These are phyloP conservation scores for Venturiaceae sp. DNA, from an alignment of 2,329 filamentous ascomycete species.

Conservation along the genomic window DNA sequence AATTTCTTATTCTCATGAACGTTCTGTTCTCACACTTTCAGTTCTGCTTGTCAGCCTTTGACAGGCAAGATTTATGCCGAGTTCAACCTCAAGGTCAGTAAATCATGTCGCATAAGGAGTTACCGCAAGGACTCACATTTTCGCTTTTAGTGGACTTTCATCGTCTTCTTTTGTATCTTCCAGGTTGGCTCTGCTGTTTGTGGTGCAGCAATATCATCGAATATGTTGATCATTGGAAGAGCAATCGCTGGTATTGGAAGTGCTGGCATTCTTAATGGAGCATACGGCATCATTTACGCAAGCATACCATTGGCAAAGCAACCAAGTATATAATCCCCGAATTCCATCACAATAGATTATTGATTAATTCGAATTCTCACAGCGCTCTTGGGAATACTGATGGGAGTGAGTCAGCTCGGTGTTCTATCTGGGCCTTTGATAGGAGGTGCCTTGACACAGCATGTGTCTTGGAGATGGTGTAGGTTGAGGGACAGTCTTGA, in stretches of 20 bases:
- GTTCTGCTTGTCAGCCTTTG: constrained; percentile 26
- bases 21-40: constrained; percentile 18
- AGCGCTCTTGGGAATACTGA: constrained; percentile 24
- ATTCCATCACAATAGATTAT: too few relatives aligned
- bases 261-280: constrained; percentile 42
- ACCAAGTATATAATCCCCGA: too few relatives aligned
- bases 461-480: constrained; percentile 12
- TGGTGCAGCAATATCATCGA: constrained; percentile 35
- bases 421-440: constrained; percentile 31
- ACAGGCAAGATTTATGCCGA: constrained; percentile 51
- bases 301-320: too few relatives aligned
- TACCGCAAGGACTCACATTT: too few relatives aligned
- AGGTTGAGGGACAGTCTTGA: too few relatives aligned
- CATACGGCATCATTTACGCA: constrained; percentile 39
- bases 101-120: too few relatives aligned
- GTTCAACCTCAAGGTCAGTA: constrained; percentile 45
- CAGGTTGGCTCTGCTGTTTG: constrained; percentile 43
- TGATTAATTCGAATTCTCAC: too few relatives aligned
- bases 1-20: constrained; percentile 10
- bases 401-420: constrained; percentile 20
- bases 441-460: constrained; percentile 13
- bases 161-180: constrained; percentile 7
- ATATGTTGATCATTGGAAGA: constrained; percentile 46
- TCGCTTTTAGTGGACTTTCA: constrained; percentile 2
- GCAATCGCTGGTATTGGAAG: constrained; percentile 44